Percentiles rank a stretch among this genome's conserved stretches.
These are phyloP conservation scores for Russula abietina DNA, from an alignment of 768 basidiomycete genomes.

Conservation along the genomic window DNA sequence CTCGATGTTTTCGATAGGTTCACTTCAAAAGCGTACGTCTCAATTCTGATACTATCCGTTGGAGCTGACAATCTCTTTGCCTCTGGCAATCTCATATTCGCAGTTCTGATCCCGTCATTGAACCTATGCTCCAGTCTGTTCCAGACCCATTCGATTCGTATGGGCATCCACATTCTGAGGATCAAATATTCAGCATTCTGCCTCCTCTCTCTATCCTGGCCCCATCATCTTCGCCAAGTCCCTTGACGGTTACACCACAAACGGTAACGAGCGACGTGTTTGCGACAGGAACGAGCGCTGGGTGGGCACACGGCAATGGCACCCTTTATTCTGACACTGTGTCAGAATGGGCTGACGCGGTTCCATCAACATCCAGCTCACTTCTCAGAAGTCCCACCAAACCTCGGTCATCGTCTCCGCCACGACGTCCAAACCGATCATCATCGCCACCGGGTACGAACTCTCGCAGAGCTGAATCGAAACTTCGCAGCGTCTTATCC, in stretches of 20 bases:
- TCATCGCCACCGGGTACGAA: slow-evolving; percentile 19
- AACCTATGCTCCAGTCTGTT: slow-evolving; percentile 82
- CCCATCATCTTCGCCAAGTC: slow-evolving; percentile 54
- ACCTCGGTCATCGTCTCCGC: slow-evolving; percentile 49
- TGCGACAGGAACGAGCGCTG: slow-evolving; percentile 10
- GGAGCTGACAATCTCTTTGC: slow-evolving; percentile 16
- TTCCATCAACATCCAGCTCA: slow-evolving; percentile 26
- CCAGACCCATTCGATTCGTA: slow-evolving; percentile 94
- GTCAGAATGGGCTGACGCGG: slow-evolving; percentile 47
- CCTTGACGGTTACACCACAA: slow-evolving; percentile 43
- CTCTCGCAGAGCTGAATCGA: slow-evolving; percentile 43
- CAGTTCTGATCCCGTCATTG: slow-evolving; percentile 83
- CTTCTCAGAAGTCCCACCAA: slow-evolving; percentile 17
- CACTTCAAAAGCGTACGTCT: slow-evolving; percentile 74
- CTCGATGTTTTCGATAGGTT: slow-evolving; percentile 90
- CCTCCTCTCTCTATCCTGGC: slow-evolving; percentile 72
- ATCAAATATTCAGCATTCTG: slow-evolving; percentile 90
- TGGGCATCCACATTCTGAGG: slow-evolving; percentile 79
- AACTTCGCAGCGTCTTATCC: slow-evolving; percentile 66
- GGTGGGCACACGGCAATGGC: slow-evolving; percentile 29
- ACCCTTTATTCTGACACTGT: slow-evolving; percentile 30
- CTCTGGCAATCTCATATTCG: not conserved
- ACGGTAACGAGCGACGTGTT: slow-evolving; percentile 20
- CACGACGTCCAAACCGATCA: slow-evolving; percentile 11
- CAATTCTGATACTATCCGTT: not conserved